Base-by-base conservation (phyloP, 208 protist species). In the Strigomonas galati region DNA sequence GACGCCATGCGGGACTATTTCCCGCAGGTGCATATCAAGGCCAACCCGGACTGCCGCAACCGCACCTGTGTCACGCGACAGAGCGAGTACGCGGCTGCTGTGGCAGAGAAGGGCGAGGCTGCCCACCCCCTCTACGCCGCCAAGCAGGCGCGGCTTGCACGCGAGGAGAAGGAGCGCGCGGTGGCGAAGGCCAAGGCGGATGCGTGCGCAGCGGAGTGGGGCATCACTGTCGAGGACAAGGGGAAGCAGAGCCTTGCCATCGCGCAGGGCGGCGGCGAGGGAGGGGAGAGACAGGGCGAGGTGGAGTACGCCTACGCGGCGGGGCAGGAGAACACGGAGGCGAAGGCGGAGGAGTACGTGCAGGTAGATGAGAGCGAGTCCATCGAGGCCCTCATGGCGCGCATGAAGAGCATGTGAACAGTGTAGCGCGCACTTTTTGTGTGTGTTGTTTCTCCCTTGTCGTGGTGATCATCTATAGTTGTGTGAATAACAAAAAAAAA, bases 1-100 rank as follows among this genome's bases (percentile, higher is more conserved):
- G 96, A 97, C 72, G 94, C 97, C 4, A 71, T 99, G 68, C 75
- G 67, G 14, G 97, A 99, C 78, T 93, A 91, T 69, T 99, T 99
- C 69, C 97, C 97, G 17, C 78, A 66, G 23, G 84, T 98, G 40
- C 69, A 66, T 23, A 85, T 99, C 30, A 81, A 84, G 61, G 93
- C 97, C 10, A 99, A 99, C 71, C 79, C 82, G 14, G 82, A 91
- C 43, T 98, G 97, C 78, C 46, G 76, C 55, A 94, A 87, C 59
- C 55, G 53, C 57, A 65, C 72, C 19, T 97, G 94, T 72, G 73
- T 82, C 24, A 27, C 75, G 72, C 86, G 79, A 24, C 93, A 97
- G 74, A 49, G 44, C 15, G 81, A 82, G 51, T 93, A 95, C 75
- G 67, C 66, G 31, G 66, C 72, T n/a, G 43, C 62, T 56, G 71